Conservation (phyloP, 805 yeast species). For the Candida awuae region DNA sequence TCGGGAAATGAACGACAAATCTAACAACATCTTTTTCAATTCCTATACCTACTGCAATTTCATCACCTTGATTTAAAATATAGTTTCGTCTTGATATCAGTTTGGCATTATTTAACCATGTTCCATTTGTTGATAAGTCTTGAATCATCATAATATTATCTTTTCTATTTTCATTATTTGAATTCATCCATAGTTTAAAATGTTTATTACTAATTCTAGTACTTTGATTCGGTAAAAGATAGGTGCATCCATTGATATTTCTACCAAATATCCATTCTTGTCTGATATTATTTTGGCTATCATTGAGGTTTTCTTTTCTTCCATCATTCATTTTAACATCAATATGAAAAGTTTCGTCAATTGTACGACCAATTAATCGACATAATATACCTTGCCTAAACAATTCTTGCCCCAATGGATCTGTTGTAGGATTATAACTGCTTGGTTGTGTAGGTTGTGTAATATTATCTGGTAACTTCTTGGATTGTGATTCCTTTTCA, state of each 20-base stretch:
- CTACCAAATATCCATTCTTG: conserved; percentile 56
- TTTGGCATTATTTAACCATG: conserved; percentile 69
- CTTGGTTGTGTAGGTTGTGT: conserved; percentile 35
- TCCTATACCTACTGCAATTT: conserved; percentile 83
- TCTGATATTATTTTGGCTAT: conserved; percentile 9
- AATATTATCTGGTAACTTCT: conserved; percentile 12
- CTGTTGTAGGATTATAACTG: conserved; percentile 21
- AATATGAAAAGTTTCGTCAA: conserved; percentile 21
- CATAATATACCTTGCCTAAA: conserved; percentile 29
- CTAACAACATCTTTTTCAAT: conserved; percentile 58
- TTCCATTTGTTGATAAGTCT: conserved; percentile 88
- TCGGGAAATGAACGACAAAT: conserved; percentile 44
- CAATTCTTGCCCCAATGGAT: conserved; percentile 21
- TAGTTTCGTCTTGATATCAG: conserved; percentile 72
- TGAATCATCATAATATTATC: conserved; percentile 39
- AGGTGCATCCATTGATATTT: conserved; percentile 50
- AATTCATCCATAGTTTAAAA: conserved; percentile 49
- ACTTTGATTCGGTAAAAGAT: conserved; percentile 48
- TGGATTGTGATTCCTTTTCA: conserved; percentile 9
- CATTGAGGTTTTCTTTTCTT: conserved; percentile 9
- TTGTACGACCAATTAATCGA: conserved; percentile 29
- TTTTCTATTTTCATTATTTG: background rate
- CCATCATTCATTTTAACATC: conserved; percentile 24
- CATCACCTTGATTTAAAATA: conserved; percentile 86
- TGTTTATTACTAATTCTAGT: conserved; percentile 71